Conservation (phyloP, 2,329 filamentous ascomycete species). For the Neonectria coccinea region DNA sequence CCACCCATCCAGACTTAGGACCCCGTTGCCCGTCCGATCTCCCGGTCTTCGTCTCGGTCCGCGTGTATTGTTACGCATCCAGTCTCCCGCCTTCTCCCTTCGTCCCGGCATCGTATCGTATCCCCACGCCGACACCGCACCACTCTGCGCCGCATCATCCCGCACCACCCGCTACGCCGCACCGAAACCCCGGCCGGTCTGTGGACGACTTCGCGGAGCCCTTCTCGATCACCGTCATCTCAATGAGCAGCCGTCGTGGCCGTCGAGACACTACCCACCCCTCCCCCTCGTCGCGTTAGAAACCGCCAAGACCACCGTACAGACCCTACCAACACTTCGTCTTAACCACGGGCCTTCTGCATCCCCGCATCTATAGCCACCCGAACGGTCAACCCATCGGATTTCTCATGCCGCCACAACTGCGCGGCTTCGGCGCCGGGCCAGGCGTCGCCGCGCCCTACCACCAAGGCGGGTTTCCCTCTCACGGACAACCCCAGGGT, state of each 20-base stretch:
- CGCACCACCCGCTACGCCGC: not conserved
- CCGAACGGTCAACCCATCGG: not conserved
- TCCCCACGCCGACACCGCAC: conserved; percentile 28
- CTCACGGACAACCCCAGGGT: conserved; percentile 63
- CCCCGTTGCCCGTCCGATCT: conserved; percentile 27
- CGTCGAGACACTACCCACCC: conserved; percentile 36
- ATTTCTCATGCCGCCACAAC: conserved; percentile 52
- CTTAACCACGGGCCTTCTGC: not conserved
- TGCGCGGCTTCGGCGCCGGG: conserved; percentile 54
- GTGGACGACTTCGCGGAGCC: conserved; percentile 5
- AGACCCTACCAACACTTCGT: not conserved
- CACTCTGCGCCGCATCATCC: conserved; percentile 4
- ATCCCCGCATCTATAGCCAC: not conserved
- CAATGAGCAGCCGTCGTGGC: conserved; percentile 37
- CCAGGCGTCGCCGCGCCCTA: conserved; percentile 55
- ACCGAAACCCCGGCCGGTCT: conserved; percentile 4
- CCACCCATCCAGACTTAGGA: conserved; percentile 1
- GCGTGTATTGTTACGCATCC: conserved; percentile 18
- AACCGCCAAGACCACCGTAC: conserved; percentile 24
- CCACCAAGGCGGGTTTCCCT: conserved; percentile 63
- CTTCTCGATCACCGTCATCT: conserved; percentile 15
- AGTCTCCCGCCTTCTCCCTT: conserved; percentile 30
- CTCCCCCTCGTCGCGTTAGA: conserved; percentile 47
- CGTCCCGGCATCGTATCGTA: conserved; percentile 31
- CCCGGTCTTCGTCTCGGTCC: conserved; percentile 22